Conservation (phyloP, 176 grass and related monocot species). For the Phragmites australis region DNA sequence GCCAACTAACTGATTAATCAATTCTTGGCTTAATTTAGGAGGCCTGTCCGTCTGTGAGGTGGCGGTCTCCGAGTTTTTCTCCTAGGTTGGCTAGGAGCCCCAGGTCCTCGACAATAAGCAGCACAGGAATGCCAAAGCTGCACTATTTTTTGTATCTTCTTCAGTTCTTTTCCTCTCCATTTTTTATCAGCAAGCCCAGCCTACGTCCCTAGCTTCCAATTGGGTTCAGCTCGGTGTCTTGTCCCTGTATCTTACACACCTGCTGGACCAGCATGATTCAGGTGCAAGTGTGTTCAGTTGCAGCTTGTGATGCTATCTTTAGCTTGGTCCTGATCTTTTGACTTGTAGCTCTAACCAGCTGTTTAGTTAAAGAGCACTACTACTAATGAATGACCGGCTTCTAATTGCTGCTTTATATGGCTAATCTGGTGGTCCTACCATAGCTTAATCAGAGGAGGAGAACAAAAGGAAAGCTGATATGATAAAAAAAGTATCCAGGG, state of each 20-base stretch:
- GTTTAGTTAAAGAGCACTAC: not conserved
- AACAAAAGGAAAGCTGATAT: constrained; percentile 9
- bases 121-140: not conserved
- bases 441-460: constrained; percentile 6
- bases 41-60: constrained; percentile 21
- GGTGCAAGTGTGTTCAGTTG: not conserved
- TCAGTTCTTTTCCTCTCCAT: not conserved
- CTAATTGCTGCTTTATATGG: constrained; percentile 22
- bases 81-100: constrained; percentile 15
- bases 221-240: not conserved
- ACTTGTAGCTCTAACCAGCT: constrained; percentile 22
- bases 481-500: not conserved
- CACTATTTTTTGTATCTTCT: not conserved
- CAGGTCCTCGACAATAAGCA: constrained; percentile 1
- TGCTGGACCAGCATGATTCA: constrained; percentile 26
- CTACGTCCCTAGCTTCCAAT: not conserved
- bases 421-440: not conserved
- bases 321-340: constrained; percentile 23
- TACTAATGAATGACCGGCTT: constrained; percentile 15
- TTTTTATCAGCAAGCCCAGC: not conserved
- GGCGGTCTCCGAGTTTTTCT: constrained; percentile 26
- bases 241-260: constrained; percentile 18
- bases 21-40: constrained; percentile 48
- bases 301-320: not conserved
- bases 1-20: constrained; percentile 35